phyloP scores from a whole-genome alignment of 2,329 filamentous ascomycete genomes.

The Diaporthe capsici region DNA sequence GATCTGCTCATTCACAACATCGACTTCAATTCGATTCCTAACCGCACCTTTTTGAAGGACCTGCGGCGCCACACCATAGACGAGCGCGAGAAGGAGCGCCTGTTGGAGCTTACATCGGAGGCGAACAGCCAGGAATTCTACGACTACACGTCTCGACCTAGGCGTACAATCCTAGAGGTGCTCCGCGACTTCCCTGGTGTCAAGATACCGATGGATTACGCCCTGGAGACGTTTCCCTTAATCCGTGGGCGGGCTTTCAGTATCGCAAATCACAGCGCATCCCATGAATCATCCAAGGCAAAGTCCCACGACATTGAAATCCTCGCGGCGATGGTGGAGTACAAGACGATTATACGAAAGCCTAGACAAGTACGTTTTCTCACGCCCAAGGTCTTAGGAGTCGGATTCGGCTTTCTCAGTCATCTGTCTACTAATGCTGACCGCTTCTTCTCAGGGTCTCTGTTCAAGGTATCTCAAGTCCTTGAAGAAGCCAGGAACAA shows the following conservation, averaged over 20 bases:
- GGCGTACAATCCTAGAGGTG: conserved; percentile 92
- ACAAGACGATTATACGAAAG: conserved; percentile 87
- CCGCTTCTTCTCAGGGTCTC: conserved; percentile 68
- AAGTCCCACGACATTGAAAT: conserved; percentile 69
- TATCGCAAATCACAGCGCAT: conserved; percentile 78
- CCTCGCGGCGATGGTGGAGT: conserved; percentile 90
- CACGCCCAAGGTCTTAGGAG: background rate
- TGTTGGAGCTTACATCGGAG: conserved; percentile 86
- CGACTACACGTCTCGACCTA: conserved; percentile 93
- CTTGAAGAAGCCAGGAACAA: conserved; percentile 68
- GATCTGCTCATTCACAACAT: conserved; percentile 84
- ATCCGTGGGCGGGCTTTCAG: conserved; percentile 95
- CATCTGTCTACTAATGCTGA: background rate
- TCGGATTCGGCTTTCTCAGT: background rate
- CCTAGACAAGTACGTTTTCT: conserved; percentile 68
- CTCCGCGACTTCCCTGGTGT: conserved; percentile 91
- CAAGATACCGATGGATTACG: conserved; percentile 81
- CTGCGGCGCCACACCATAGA: conserved; percentile 83
- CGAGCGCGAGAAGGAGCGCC: conserved; percentile 80
- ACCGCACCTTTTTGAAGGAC: conserved; percentile 85
- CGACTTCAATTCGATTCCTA: conserved; percentile 91
- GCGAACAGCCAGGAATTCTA: conserved; percentile 91
- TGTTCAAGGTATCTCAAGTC: conserved; percentile 88
- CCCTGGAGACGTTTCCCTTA: conserved; percentile 81
- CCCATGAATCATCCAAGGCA: conserved; percentile 9